Base-by-base conservation (phyloP, 1,284 basidiomycete species). In the Puccinia novopanici region DNA sequence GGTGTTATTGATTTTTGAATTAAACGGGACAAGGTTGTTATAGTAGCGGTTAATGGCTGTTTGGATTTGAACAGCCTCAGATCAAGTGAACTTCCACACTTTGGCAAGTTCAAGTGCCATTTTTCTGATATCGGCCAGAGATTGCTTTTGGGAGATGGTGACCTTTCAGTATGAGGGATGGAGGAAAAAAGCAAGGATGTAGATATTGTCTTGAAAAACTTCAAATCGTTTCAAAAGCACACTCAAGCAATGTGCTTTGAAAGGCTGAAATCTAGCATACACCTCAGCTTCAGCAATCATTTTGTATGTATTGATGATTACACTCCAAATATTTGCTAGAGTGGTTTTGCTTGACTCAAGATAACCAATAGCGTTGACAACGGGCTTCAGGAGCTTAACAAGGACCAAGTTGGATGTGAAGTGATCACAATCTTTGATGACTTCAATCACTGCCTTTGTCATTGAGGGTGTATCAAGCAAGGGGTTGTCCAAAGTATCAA, bases 51-150 rank as follows among this genome's bases (percentile, higher is more conserved):
- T 24, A 12, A 70, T 4, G 15, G 37, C 22, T 8, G 48, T 24
- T 27, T 30, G 40, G 6, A 70, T 12, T 6, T 27, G 24, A 50
- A 12, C 5, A 4, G 70, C 70, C 30, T 73, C 70, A 55, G 48
- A 3, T 55, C 27, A 55, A 2, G 70, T 55, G 19, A 73, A 34
- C 70, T 73, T 73, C 70, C 70, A 73, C 13, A 2, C n/a, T 27
- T 73, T 73, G 10, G 70, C 70, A 55, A 73, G 3, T 12, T n/a
- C 12, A 40, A 73, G 70, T 6, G 55, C 42, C 70, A 73, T 73
- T 40, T 30, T 24, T 6, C 15, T 37, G 34, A 73, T 52, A 24
- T 73, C 27, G 10, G 5, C 2, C 6, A 73, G 3, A 30, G 70
- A 34, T 22, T 73, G 70, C 34, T 55, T 52, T 13, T 70, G 50